phyloP scores from a whole-genome alignment of 176 grass and related monocot genomes.

The Oryza australiensis region DNA sequence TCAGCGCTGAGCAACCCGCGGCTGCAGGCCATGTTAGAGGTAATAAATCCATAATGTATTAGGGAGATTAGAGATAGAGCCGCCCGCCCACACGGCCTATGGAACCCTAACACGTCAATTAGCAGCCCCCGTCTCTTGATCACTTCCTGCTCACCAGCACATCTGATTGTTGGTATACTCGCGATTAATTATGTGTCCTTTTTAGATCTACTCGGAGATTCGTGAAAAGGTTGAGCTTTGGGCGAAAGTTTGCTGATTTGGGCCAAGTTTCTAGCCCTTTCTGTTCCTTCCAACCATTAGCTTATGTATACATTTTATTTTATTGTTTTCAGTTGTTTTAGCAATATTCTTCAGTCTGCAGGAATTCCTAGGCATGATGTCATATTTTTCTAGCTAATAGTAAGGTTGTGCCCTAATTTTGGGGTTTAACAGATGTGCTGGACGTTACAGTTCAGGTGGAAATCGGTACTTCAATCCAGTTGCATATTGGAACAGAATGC shows the following conservation, averaged over 20 bases:
- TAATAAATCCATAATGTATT: no score
- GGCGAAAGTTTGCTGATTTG: background rate
- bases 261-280: background rate
- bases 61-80: no score
- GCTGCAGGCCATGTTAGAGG: conserved; percentile 32
- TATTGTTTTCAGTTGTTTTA: background rate
- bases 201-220: background rate
- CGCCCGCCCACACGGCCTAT: background rate
- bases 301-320: no score
- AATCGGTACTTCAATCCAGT: background rate
- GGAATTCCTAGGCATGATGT: background rate
- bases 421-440: conserved; percentile 3
- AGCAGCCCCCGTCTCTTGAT: background rate
- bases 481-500: background rate
- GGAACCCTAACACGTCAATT: background rate
- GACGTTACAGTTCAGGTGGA: background rate
- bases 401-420: background rate
- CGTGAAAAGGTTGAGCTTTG: background rate
- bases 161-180: no score
- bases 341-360: background rate
- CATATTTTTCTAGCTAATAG: background rate
- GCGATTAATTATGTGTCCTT: background rate
- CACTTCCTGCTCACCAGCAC: background rate
- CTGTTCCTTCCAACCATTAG: background rate
- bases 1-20: conserved; percentile 29